These are phyloP conservation scores for Cryptococcus sp. DNA, from an alignment of 1,284 basidiomycete genomes.

Conservation along the genomic window DNA sequence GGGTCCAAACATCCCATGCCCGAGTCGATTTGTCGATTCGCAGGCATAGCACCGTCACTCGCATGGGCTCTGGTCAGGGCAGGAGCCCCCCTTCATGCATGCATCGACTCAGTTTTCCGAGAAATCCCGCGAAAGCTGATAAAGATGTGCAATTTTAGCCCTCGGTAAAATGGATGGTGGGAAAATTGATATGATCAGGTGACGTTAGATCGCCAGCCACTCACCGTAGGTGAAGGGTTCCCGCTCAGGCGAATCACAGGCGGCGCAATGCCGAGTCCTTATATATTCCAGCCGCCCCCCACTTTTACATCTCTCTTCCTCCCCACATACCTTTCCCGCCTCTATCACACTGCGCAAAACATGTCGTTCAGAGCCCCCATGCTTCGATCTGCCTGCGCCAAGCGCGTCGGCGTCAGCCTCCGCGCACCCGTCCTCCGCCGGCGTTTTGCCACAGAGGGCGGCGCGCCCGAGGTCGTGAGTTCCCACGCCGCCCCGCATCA, in stretches of 20 bases:
- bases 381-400: slow-evolving; percentile 26
- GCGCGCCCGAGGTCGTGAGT: slow-evolving; percentile 36
- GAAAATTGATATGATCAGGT: too few relatives aligned
- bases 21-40: too few relatives aligned
- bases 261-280: neutral
- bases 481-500: neutral
- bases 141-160: too few relatives aligned
- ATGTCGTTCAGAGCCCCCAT: slow-evolving; percentile 40
- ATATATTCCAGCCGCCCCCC: neutral
- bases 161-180: too few relatives aligned
- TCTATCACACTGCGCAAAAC: neutral
- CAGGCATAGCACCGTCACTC: too few relatives aligned
- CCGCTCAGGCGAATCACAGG: slow-evolving; percentile 1
- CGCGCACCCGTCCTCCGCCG: slow-evolving; percentile 28
- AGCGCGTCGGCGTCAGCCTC: slow-evolving; percentile 20
- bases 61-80: too few relatives aligned
- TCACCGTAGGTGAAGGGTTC: too few relatives aligned
- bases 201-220: too few relatives aligned
- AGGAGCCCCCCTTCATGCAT: too few relatives aligned
- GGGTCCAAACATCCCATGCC: too few relatives aligned
- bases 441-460: slow-evolving; percentile 27
- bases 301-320: neutral
- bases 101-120: too few relatives aligned
- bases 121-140: too few relatives aligned
- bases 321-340: neutral